Evolutionary conservation across 352 stramenopile genomes (phyloP), one percentile per base, ranked within the genome.

Genomic region (Phytophthora podocarpi): DNA sequence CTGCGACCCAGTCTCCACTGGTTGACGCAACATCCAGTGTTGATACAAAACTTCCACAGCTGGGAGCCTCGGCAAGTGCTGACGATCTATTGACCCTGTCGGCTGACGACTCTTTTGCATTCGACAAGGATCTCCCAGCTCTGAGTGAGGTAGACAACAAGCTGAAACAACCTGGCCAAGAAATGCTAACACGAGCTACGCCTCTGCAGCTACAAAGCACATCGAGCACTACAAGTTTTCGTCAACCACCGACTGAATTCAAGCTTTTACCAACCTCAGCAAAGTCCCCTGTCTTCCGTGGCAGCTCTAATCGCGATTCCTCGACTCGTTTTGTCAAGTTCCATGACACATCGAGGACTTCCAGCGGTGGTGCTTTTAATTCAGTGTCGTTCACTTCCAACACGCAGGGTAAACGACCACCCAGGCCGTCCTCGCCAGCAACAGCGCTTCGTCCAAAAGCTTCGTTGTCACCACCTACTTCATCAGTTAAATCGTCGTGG

Each of bases 51-150:
- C 16, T 15, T 10, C n/a, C 52, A 37, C 39, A 40, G 23, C n/a
- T 58, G 18, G 48, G 30, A 27, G n/a, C 4, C n/a, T 64, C 37
- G 7, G 26, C 42, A 36, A 62, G 27, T 40, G 32, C 36, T 7
- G 67, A 79, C 35, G 68, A 77, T 16, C 34, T 82, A 18, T 58
- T 79, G 3, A 63, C 67, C 15, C 50, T 80, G 10, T 78, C 76
- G 0, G 27, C 74, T 11, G 58, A 78, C 18, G 72, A 80, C 10
- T 60, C 60, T 18, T 50, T 75, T 12, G 61, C 70, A 4, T n/a
- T n/a, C n/a, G n/a, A n/a, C n/a, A n/a, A n/a, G n/a, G 23, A 43
- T 18, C 39, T 50, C 1, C 24, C 50, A 67, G 34, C 41, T 23
- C 32, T 48, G 1, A 54, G 32, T 26, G 24, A 56, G n/a, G 26